These are phyloP conservation scores for Viola pubescens DNA, from an alignment of 441 rosid species.

Conservation along the genomic window DNA sequence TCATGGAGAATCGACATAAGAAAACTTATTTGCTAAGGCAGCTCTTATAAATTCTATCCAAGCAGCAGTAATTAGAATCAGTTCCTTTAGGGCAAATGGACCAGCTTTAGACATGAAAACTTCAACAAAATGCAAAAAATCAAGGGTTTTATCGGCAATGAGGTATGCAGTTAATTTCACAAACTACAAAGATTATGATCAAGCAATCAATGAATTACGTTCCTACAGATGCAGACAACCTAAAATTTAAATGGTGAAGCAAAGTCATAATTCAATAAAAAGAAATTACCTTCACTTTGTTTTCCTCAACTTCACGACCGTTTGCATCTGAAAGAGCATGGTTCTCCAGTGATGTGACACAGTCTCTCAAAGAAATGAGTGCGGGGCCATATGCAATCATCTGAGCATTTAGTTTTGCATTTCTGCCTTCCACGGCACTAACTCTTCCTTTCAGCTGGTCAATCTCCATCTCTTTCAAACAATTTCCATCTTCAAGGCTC, in stretches of 20 bases:
- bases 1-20: neutral
- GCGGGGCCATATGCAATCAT: constrained; percentile 46
- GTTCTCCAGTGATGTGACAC: constrained; percentile 58
- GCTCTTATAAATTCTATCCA: constrained; percentile 1
- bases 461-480: constrained; percentile 37
- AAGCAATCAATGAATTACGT: neutral
- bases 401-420: constrained; percentile 47
- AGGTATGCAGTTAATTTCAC: neutral
- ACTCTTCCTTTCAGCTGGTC: constrained; percentile 53
- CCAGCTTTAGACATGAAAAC: constrained; percentile 5
- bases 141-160: neutral
- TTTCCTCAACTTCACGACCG: constrained; percentile 24
- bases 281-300: constrained; percentile 41
- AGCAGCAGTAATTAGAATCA: constrained; percentile 6
- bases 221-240: neutral
- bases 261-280: constrained; percentile 6
- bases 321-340: constrained; percentile 27
- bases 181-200: neutral
- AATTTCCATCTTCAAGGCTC: constrained; percentile 32
- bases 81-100: constrained; percentile 2
- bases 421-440: constrained; percentile 44
- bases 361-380: constrained; percentile 46
- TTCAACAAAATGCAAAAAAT: neutral
- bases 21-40: constrained; percentile 1
- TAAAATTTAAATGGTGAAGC: constrained; percentile 14